Evolutionary conservation across 73 alveolate species (phyloP).

Genomic region (Tetrahymena malaccensis): DNA sequence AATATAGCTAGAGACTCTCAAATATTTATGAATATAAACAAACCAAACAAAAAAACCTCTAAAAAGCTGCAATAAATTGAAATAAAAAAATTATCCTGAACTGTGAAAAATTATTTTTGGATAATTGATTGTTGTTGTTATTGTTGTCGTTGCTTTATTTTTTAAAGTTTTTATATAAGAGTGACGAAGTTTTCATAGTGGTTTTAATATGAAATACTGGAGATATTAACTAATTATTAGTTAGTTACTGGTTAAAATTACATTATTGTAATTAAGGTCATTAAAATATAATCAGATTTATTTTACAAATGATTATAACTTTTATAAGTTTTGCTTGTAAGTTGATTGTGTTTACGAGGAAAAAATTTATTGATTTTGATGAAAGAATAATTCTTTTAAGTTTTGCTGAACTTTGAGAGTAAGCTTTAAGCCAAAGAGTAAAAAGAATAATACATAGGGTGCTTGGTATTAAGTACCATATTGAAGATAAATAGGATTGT

Average conservation of each 20-base stretch:
- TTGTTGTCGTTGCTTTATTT: too few species aligned
- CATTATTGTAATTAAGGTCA: neutral
- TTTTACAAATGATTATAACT: too few species aligned
- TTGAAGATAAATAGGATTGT: neutral
- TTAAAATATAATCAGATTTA: neutral
- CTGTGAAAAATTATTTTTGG: too few species aligned
- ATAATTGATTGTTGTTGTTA: too few species aligned
- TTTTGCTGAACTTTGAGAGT: neutral
- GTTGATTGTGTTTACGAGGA: neutral
- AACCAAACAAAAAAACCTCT: too few species aligned
- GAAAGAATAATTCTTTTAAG: neutral
- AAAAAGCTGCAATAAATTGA: too few species aligned
- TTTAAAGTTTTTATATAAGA: too few species aligned
- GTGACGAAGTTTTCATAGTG: too few species aligned
- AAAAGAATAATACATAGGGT: neutral
- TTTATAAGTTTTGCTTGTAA: neutral
- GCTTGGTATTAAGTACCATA: neutral
- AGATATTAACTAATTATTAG: neutral
- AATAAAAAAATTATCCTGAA: too few species aligned
- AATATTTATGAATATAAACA: too few species aligned
- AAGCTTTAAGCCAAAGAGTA: too few species aligned
- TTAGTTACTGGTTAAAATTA: neutral
- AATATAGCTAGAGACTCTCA: too few species aligned
- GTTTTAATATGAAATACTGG: neutral
- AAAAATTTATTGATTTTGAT: neutral